Evolutionary conservation across 2,329 filamentous ascomycete genomes (phyloP).

Genomic region (Lecanosticta acicola): DNA sequence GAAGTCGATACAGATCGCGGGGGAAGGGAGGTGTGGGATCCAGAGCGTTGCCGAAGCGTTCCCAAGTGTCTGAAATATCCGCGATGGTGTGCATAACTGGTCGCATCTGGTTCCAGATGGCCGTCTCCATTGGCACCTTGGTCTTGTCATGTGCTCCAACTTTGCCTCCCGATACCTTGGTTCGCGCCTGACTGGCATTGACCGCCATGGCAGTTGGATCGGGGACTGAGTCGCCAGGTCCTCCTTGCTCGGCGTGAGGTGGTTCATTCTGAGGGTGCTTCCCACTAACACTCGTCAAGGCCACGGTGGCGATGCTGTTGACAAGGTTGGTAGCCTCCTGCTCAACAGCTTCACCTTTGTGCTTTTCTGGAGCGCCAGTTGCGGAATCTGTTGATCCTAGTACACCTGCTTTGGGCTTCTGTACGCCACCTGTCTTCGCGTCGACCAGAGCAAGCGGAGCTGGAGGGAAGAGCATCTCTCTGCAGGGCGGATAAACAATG

Average conservation of each 20-base stretch:
- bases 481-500: conserved; percentile 58
- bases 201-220: conserved; percentile 56
- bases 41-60: conserved; percentile 56
- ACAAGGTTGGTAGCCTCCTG: conserved; percentile 78
- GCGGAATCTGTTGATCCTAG: conserved; percentile 70
- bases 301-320: conserved; percentile 64
- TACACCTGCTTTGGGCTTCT: conserved; percentile 71
- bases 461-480: conserved; percentile 65
- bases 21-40: conserved; percentile 47
- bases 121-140: conserved; percentile 69
- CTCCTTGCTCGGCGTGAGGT: conserved; percentile 38
- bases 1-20: conserved; percentile 39
- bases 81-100: conserved; percentile 63
- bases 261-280: conserved; percentile 67
- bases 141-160: conserved; percentile 62
- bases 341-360: conserved; percentile 78
- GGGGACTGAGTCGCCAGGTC: conserved; percentile 50
- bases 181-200: conserved; percentile 50
- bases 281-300: conserved; percentile 68
- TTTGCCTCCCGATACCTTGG: conserved; percentile 48
- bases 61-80: conserved; percentile 57
- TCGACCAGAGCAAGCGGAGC: conserved; percentile 70
- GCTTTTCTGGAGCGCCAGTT: conserved; percentile 76
- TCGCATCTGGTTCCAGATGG: conserved; percentile 70
- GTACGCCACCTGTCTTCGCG: conserved; percentile 63